Base-by-base conservation (phyloP, 352 stramenopile genomes). In the Plasmopara halstedii region DNA sequence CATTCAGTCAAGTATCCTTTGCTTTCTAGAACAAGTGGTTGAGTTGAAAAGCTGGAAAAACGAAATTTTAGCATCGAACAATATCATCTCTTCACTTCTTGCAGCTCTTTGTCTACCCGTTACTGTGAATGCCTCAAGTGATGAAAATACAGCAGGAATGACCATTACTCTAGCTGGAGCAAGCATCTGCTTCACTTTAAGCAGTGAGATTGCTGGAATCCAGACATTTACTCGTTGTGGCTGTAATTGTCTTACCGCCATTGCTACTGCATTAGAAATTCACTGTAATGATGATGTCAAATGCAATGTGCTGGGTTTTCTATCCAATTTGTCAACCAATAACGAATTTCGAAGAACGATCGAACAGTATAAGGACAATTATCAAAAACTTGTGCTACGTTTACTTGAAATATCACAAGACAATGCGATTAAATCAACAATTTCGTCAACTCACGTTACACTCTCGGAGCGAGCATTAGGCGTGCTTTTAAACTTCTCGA, bases 401-500 rank as follows among this genome's bases (percentile, higher is more conserved):
- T 35, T 72, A 6, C 34, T 68, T 34, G 20, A 46, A 19, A 38
- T 59, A 11, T 34, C 47, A 14, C 36, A 53, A 20, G 21, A 14
- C 6, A 25, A 14, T 17, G 2, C 1, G 37, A 23, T 3, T n/a
- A n/a, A 31, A 11, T 29, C 34, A 23, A 25, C 4, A 4, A 48
- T 53, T 7, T 33, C 27, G 19, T 8, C 26, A n/a, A n/a, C n/a
- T n/a, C n/a, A n/a, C n/a, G n/a, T n/a, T n/a, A n/a, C n/a, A 1
- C 58, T 51, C 19, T 59, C 45, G 3, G 72, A 88, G 38, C 74
- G 74, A 15, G 62, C 70, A 1, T 45, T 88, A 2, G 74, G 76
- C 0, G 60, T 55, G 6, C 38, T 91, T n/a, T 47, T 91, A 19
- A 91, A 91, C 25, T 42, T 91, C 26, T 78, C 71, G 1, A 73